phyloP scores from a whole-genome alignment of 495 filamentous ascomycete species.

The Gamarada debralockiae region DNA sequence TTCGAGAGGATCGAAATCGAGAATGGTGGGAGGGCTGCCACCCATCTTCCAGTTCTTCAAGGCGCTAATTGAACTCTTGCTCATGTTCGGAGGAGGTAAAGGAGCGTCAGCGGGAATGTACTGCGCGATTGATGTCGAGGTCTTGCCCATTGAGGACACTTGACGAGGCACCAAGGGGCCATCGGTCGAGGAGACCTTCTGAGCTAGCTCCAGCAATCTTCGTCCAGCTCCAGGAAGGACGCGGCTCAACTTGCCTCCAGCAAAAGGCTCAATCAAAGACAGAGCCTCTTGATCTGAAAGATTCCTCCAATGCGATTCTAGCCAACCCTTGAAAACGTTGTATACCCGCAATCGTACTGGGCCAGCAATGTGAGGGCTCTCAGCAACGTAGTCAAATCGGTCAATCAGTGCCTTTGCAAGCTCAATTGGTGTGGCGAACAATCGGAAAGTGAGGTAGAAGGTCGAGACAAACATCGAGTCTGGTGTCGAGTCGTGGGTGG shows the following conservation, averaged over 20 bases:
- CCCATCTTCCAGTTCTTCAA: slow-evolving; percentile 73
- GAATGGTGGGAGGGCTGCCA: slow-evolving; percentile 64
- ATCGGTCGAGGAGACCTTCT: slow-evolving; percentile 74
- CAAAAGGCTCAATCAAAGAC: slow-evolving; percentile 72
- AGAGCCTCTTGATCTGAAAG: slow-evolving; percentile 74
- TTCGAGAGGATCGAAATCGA: slow-evolving; percentile 93
- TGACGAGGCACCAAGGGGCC: slow-evolving; percentile 81
- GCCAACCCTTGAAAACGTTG: slow-evolving; percentile 95
- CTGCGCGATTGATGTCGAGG: slow-evolving; percentile 65
- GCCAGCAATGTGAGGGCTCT: slow-evolving; percentile 64
- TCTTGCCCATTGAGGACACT: slow-evolving; percentile 86
- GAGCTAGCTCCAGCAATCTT: slow-evolving; percentile 70
- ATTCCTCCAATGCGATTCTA: slow-evolving; percentile 92
- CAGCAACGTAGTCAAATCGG: slow-evolving; percentile 87
- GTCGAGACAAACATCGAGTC: slow-evolving; percentile 90
- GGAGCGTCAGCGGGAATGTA: slow-evolving; percentile 68
- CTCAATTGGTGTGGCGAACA: slow-evolving; percentile 80
- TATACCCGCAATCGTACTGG: slow-evolving; percentile 90
- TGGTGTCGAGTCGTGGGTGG: slow-evolving; percentile 88
- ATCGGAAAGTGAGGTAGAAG: slow-evolving; percentile 95
- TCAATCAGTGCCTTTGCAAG: slow-evolving; percentile 80
- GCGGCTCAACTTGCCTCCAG: slow-evolving; percentile 61
- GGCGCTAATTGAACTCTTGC: slow-evolving; percentile 69
- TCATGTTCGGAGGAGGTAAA: slow-evolving; percentile 63
- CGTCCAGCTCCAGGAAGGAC: slow-evolving; percentile 73